A percentile compares a stretch with the other conserved stretches of the same genome.
Evolutionary conservation across 2,329 filamentous ascomycete species (phyloP).

Genomic region (Ascomycota sp.): DNA sequence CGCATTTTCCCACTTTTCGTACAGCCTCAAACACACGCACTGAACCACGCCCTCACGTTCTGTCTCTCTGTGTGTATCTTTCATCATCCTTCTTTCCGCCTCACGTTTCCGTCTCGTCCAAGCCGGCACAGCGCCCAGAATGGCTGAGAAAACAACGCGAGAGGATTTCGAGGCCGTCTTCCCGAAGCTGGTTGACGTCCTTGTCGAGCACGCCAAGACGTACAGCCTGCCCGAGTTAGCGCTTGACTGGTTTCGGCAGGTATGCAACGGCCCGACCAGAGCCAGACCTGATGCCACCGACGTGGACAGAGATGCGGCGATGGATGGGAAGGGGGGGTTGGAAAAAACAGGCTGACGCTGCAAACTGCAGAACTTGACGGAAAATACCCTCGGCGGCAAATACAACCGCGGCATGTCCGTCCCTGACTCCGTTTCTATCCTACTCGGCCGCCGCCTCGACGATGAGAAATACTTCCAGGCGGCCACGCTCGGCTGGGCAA

Average conservation of each 20-base stretch:
- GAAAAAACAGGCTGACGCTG: not conserved
- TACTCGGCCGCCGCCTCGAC: constrained; percentile 50
- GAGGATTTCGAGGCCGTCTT: constrained; percentile 82
- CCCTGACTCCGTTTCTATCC: constrained; percentile 68
- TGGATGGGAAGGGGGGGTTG: too few relatives aligned
- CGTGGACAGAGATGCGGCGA: too few relatives aligned
- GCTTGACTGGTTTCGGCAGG: constrained; percentile 71
- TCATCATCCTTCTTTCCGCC: not conserved
- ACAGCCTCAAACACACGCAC: too few relatives aligned
- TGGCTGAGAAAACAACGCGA: constrained; percentile 55
- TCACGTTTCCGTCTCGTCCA: not conserved
- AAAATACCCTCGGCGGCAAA: constrained; percentile 85
- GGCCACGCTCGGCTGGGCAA: constrained; percentile 86
- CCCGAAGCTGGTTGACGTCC: constrained; percentile 63
- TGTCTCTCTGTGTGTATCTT: not conserved
- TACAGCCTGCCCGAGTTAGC: constrained; percentile 72
- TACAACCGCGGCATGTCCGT: constrained; percentile 98
- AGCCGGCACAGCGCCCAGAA: constrained; percentile 11
- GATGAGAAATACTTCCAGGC: constrained; percentile 76
- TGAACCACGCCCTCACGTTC: too few relatives aligned
- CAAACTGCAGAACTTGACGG: constrained; percentile 45
- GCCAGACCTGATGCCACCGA: too few relatives aligned
- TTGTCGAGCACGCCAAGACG: constrained; percentile 56
- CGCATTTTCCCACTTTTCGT: too few relatives aligned
- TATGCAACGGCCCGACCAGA: constrained; percentile 11